Evolutionary conservation across 352 stramenopile species (phyloP).

Genomic region (Pythium rishiriense): DNA sequence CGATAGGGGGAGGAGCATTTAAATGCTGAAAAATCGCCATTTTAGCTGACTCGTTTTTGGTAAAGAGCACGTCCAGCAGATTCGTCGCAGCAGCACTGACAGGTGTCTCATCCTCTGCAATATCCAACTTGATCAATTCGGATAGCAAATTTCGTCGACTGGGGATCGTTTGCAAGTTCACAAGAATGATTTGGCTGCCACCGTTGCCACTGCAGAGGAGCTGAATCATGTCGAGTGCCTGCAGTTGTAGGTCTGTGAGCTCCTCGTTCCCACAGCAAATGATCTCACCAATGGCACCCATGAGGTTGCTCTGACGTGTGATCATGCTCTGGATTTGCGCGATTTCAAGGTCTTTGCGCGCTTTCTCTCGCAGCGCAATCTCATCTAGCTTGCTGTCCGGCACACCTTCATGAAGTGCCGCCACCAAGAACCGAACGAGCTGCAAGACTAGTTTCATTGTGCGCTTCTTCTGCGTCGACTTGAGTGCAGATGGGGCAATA

Average conservation of each 20-base stretch:
- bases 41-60: conserved; percentile 58
- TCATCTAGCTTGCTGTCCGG: conserved; percentile 50
- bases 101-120: conserved; percentile 57
- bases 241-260: conserved; percentile 55
- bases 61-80: conserved; percentile 61
- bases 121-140: conserved; percentile 58
- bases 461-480: conserved; percentile 46
- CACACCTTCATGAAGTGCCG: conserved; percentile 55
- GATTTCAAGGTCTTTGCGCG: conserved; percentile 47
- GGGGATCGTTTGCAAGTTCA: conserved; percentile 51
- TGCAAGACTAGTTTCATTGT: conserved; percentile 63
- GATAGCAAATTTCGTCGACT: conserved; percentile 53
- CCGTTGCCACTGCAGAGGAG: conserved; percentile 55
- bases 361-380: conserved; percentile 47
- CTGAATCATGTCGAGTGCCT: conserved; percentile 64
- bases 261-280: conserved; percentile 50
- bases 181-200: conserved; percentile 70
- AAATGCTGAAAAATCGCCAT: conserved; percentile 75
- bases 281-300: conserved; percentile 66
- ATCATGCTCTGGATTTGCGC: conserved; percentile 62
- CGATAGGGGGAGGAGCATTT: conserved; percentile 45
- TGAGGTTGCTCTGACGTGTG: conserved; percentile 52
- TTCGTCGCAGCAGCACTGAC: conserved; percentile 56
- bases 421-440: conserved; percentile 65
- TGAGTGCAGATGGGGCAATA: conserved; percentile 23